Evolutionary conservation across 176 grass and related monocot genomes (phyloP), one percentile per base, ranked within the genome.

Genomic region (Thinopyrum elongatum): DNA sequence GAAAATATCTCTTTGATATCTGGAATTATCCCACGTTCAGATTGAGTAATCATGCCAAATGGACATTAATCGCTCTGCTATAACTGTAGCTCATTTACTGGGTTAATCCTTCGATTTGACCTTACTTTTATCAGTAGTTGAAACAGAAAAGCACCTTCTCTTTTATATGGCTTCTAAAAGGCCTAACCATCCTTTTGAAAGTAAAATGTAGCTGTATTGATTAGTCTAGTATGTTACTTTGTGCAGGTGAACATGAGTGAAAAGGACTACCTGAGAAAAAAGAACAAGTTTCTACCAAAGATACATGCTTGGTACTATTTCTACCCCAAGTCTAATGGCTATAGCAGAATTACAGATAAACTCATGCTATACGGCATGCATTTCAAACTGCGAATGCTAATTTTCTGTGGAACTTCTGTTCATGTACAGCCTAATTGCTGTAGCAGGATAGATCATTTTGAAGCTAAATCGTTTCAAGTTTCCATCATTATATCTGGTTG

Each of bases 201-300:
- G 47, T 60, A 79, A 35, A 76, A 17, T 57, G 6, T 57, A 70
- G 75, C 35, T 73, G 14, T 77, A 77, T 61, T 66, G 8, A 64
- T 84, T 46, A 36, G 61, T 78, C 9, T 64, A 51, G 2, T 83
- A 19, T 67, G n/a, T 61, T 90, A 59, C 80, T 81, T 90, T 80
- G 74, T 94, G 51, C 82, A 98, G 96, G 96, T 98, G 72, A 98
- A 98, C 66, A 95, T 98, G 96, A 98, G 92, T 90, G 96, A 98
- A 84, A 98, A 86, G 89, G 93, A 98, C 58, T 98, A 94, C 81
- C 93, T 95, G 90, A 89, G 96, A 79, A 98, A 94, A 90, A 98
- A 98, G 86, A 98, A 98, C 92, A 98, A 98, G 65, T 98, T 98
- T 67, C 80, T 98, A 16, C 96, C 96, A 3, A 98, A 95, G 87